Conservation (phyloP, 768 basidiomycete genomes). For the Lentinula sp. region DNA sequence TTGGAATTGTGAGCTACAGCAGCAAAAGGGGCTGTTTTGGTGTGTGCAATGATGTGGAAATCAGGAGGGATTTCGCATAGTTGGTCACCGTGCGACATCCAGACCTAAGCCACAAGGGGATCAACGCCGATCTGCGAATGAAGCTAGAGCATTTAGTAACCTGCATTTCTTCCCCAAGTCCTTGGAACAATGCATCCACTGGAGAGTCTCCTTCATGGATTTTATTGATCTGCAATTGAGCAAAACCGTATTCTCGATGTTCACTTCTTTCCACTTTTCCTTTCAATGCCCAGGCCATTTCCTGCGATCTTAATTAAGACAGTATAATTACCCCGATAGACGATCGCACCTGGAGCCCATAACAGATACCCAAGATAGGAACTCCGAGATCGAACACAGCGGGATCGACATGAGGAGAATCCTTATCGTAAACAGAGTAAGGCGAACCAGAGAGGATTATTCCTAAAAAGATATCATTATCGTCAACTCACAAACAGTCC, state of each 20-base stretch:
- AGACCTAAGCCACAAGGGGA: slow-evolving; percentile 54
- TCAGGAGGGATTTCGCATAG: slow-evolving; percentile 72
- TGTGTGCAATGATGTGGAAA: slow-evolving; percentile 87
- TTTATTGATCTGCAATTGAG: slow-evolving; percentile 69
- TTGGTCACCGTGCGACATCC: slow-evolving; percentile 99
- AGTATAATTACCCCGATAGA: background rate
- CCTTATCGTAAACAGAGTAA: slow-evolving; percentile 93
- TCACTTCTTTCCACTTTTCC: slow-evolving; percentile 83
- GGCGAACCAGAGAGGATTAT: slow-evolving; percentile 98
- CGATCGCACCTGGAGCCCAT: slow-evolving; percentile 81
- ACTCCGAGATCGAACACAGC: slow-evolving; percentile 83
- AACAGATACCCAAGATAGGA: slow-evolving; percentile 95
- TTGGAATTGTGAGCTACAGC: slow-evolving; percentile 89
- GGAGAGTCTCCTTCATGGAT: slow-evolving; percentile 41
- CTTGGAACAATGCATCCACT: slow-evolving; percentile 78
- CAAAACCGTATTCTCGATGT: slow-evolving; percentile 94
- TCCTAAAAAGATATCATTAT: slow-evolving; percentile 32
- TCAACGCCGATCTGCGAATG: background rate
- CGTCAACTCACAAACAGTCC: background rate
- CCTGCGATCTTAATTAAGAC: slow-evolving; percentile 38
- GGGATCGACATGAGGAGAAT: slow-evolving; percentile 91
- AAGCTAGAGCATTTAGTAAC: slow-evolving; percentile 29
- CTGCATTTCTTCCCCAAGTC: slow-evolving; percentile 85
- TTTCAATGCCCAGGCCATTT: slow-evolving; percentile 85
- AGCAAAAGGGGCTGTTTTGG: slow-evolving; percentile 83